Base-by-base conservation (phyloP, 2,329 filamentous ascomycete genomes). In the Penicillium concentricum region DNA sequence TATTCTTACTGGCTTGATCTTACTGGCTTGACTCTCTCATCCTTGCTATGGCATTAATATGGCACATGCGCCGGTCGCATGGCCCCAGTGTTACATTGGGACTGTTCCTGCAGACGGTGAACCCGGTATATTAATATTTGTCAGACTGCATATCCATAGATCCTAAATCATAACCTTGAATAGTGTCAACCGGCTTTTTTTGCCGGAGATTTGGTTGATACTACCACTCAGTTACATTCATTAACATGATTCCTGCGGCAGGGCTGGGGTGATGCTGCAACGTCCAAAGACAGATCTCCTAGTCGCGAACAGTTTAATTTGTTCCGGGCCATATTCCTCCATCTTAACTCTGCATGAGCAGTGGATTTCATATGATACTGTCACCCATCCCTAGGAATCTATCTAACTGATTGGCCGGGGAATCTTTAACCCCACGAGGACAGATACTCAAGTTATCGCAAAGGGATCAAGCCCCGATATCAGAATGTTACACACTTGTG, bases 71-170 rank as follows among this genome's bases (percentile, higher is more conserved):
- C 55, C 39, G 46, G 53, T 58, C 61, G 53, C 61, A 64, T 65
- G 63, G 61, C 24, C 42, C 32, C n/a, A 47, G 22, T 59, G 61
- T 63, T 63, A 64, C 60, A 64, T 63, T 55, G 52, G 44, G 52
- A 49, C 58, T 56, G 54, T 65, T 61, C 56, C 56, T 62, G 57
- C 57, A 59, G 46, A 20, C 48, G 6, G 15, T 5, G 3, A 18
- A 43, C 32, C 7, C 13, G n/a, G 30, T 48, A 24, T 39, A 58
- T 51, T 56, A 16, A 37, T 10, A 18, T 46, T 0, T 34, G 28
- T 28, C 12, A 42, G 51, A 16, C 20, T 32, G 35, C 28, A 41
- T 24, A 26, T 35, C 44, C 20, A 5, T n/a, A 43, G 28, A 41
- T 20, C 22, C 41, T 46, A 42, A 42, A 38, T 28, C 12, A 18